Conservation (phyloP, 2,329 filamentous ascomycete genomes). For the Arthrobotrys sphaeroides region DNA sequence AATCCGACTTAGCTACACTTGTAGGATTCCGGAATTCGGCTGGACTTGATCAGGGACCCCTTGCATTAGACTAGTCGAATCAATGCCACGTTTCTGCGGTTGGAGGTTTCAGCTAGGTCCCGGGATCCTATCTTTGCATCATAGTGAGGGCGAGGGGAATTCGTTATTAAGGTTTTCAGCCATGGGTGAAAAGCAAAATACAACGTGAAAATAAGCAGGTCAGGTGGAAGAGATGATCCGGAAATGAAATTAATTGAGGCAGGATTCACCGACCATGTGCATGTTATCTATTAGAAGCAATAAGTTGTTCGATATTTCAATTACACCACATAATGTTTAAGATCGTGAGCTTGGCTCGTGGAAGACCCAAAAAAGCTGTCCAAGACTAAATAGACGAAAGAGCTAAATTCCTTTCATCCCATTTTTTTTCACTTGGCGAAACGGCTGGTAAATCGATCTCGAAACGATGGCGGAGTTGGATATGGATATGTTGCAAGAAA, state of each 20-base stretch:
- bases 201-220: neutral
- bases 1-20: neutral
- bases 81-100: conserved; percentile 10
- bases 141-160: neutral
- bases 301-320: neutral
- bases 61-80: conserved; percentile 9
- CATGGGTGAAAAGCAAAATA: conserved; percentile 2
- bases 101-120: conserved; percentile 11
- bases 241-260: neutral
- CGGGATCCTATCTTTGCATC: neutral
- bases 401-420: neutral
- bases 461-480: neutral
- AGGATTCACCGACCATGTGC: neutral
- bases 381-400: neutral
- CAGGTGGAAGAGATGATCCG: neutral
- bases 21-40: conserved; percentile 2
- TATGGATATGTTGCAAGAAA: neutral
- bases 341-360: neutral
- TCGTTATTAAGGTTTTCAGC: conserved; percentile 12
- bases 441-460: conserved; percentile 15
- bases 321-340: too few relatives aligned
- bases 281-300: neutral
- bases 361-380: neutral
- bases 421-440: conserved; percentile 15
- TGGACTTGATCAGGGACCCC: conserved; percentile 1